A percentile compares a stretch with the other conserved stretches of the same genome.
These are phyloP conservation scores for Phialocephala subalpina DNA, from an alignment of 2,329 filamentous ascomycete species.

Conservation along the genomic window DNA sequence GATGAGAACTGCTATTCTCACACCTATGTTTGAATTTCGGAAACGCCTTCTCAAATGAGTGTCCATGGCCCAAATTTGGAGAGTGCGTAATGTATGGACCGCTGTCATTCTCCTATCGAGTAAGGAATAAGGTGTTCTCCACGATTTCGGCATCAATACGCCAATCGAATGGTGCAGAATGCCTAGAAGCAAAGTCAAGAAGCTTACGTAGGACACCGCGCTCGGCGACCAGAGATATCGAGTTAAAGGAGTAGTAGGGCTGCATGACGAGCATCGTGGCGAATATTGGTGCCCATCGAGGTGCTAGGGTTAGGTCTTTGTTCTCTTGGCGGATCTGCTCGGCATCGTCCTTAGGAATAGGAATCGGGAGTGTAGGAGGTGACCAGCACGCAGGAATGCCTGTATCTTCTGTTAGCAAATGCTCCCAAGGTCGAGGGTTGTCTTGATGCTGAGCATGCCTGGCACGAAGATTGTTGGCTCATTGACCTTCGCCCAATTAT, in stretches of 20 bases:
- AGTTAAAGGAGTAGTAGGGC: neutral
- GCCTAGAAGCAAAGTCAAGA: neutral
- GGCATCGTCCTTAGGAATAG: neutral
- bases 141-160: neutral
- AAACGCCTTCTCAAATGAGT: neutral
- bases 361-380: neutral
- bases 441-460: neutral
- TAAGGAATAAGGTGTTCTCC: neutral
- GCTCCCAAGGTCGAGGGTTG: neutral
- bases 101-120: neutral
- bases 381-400: neutral
- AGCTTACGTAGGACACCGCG: neutral
- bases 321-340: neutral
- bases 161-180: neutral
- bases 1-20: neutral
- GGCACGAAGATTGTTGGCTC: neutral
- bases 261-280: neutral
- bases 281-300: neutral
- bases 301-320: neutral
- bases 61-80: neutral
- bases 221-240: neutral
- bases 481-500: neutral
- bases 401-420: neutral
- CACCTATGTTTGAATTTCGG: neutral
- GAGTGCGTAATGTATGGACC: neutral